These are phyloP conservation scores for Colletotrichum sp. DNA, from an alignment of 2,329 filamentous ascomycete species.

Conservation along the genomic window DNA sequence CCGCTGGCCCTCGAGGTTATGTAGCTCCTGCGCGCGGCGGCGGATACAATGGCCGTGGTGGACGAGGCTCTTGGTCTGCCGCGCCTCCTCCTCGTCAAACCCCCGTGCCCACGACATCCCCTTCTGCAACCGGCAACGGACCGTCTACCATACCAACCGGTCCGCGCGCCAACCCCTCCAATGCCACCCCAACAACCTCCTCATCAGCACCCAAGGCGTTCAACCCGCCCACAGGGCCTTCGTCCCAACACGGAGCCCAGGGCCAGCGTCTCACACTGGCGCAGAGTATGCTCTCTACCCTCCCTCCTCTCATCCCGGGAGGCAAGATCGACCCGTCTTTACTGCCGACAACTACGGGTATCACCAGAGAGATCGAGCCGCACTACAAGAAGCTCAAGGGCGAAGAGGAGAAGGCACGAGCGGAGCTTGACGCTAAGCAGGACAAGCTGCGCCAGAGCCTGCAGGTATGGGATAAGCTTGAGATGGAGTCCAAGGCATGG, in stretches of 20 bases:
- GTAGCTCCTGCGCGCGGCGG: constrained; percentile 49
- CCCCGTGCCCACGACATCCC: constrained; percentile 37
- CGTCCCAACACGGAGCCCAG: constrained; percentile 39
- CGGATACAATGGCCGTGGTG: constrained; percentile 47
- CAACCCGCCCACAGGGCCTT: constrained; percentile 63
- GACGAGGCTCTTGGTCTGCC: constrained; percentile 49
- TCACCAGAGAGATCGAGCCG: constrained; percentile 59
- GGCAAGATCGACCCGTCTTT: constrained; percentile 58
- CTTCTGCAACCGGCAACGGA: constrained; percentile 42
- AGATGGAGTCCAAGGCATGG: constrained; percentile 59
- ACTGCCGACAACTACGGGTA: constrained; percentile 46
- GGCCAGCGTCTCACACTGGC: constrained; percentile 50
- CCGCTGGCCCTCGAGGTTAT: constrained; percentile 61
- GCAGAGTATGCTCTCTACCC: constrained; percentile 55
- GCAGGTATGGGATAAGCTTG: constrained; percentile 57
- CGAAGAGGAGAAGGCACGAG: constrained; percentile 62
- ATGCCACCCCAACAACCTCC: constrained; percentile 40
- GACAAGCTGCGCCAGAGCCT: constrained; percentile 60
- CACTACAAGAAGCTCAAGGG: constrained; percentile 60
- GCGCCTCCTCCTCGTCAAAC: constrained; percentile 31
- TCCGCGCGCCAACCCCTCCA: constrained; percentile 42
- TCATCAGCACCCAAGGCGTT: constrained; percentile 48
- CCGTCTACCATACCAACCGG: constrained; percentile 52
- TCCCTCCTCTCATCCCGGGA: constrained; percentile 58
- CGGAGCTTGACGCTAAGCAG: constrained; percentile 58